These are phyloP conservation scores for Diaporthe vexans DNA, from an alignment of 2,329 filamentous ascomycete species.

Conservation along the genomic window DNA sequence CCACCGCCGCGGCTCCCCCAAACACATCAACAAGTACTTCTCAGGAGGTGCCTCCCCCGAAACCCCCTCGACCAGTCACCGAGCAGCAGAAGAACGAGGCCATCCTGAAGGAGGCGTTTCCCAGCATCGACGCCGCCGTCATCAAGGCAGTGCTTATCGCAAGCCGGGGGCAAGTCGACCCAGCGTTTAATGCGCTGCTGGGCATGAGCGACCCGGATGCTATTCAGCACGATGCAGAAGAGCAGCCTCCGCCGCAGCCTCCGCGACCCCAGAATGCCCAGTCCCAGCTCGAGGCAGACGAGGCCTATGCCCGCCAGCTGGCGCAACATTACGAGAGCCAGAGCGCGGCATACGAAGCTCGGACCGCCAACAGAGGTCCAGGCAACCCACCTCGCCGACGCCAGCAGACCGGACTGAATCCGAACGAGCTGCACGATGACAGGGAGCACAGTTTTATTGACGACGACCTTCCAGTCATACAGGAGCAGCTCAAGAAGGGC, in stretches of 20 bases:
- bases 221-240: slow-evolving; percentile 65
- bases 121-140: slow-evolving; percentile 82
- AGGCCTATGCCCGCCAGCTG: slow-evolving; percentile 91
- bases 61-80: slow-evolving; percentile 86
- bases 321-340: slow-evolving; percentile 88
- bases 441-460: slow-evolving; percentile 93
- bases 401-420: slow-evolving; percentile 66
- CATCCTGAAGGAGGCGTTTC: slow-evolving; percentile 95
- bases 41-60: slow-evolving; percentile 72
- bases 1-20: slow-evolving; percentile 43
- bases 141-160: slow-evolving; percentile 90
- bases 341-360: slow-evolving; percentile 67
- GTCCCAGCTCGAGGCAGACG: slow-evolving; percentile 90
- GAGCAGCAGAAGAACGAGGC: slow-evolving; percentile 87
- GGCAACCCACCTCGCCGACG: slow-evolving; percentile 53
- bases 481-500: slow-evolving; percentile 92
- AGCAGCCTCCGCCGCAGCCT: slow-evolving; percentile 77
- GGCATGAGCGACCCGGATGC: slow-evolving; percentile 87
- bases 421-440: slow-evolving; percentile 73
- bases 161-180: slow-evolving; percentile 89
- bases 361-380: slow-evolving; percentile 61
- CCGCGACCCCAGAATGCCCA: slow-evolving; percentile 65
- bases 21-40: slow-evolving; percentile 47
- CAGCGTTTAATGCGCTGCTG: slow-evolving; percentile 94
- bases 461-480: slow-evolving; percentile 93